Conservation (phyloP, 306 rosid species). For the Sophora flavescens region DNA sequence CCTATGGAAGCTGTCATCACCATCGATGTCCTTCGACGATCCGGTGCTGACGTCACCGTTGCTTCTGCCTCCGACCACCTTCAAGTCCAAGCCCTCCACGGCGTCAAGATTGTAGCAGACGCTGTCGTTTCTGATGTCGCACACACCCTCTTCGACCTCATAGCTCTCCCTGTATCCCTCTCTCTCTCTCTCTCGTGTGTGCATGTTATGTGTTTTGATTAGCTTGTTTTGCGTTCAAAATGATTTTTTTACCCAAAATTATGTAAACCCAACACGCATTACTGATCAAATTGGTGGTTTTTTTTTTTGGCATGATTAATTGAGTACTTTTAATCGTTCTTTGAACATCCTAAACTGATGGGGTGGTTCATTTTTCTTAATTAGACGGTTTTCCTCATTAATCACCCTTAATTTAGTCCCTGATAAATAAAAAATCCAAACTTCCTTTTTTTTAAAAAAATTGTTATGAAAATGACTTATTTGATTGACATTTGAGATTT, state of each 20-base stretch:
- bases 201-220: neutral
- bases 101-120: conserved; percentile 82
- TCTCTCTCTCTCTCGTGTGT: neutral
- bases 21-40: conserved; percentile 85
- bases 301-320: neutral
- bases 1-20: conserved; percentile 91
- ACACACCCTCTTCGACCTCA: conserved; percentile 68
- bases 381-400: neutral
- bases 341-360: neutral
- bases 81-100: conserved; percentile 71
- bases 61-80: conserved; percentile 75
- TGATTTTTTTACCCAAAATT: neutral
- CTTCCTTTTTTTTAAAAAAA: no score
- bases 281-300: neutral
- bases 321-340: neutral
- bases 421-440: neutral
- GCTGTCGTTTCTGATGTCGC: conserved; percentile 69
- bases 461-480: no score
- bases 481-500: no score
- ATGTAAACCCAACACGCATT: no score
- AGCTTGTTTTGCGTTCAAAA: neutral
- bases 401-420: no score
- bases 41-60: conserved; percentile 91
- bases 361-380: neutral
- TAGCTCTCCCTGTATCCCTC: conserved; percentile 73